Evolutionary conservation across 2,329 filamentous ascomycete genomes (phyloP), one percentile per base, ranked within the genome.

Genomic region (Cladosporium cucumerinum): DNA sequence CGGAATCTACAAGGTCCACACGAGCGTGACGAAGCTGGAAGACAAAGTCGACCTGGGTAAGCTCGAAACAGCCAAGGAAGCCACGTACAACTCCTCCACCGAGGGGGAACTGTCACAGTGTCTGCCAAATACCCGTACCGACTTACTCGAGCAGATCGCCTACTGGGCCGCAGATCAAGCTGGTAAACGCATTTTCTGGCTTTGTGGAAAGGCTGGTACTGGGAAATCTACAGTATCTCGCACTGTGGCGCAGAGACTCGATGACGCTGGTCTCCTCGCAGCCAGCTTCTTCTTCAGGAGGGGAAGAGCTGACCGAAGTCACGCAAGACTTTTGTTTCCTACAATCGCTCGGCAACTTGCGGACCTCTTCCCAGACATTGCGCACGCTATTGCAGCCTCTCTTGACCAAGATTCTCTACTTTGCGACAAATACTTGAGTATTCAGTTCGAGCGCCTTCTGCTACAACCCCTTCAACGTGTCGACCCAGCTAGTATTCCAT

Each of bases 171-270:
- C 7, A 2, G 11, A 36, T 10, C 18, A 0, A 4, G 6, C 28
- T 11, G 32, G 52, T 5, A 25, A 34, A n/a, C 52, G 32, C n/a
- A 34, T 76, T 61, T 77, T 72, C 67, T 77, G 72, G 76, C 67
- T 77, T 3, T 70, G 63, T n/a, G 73, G 74, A 7, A 66, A 71
- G 54, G 73, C 74, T 4, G 75, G 75, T 21, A 75, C 69, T 14
- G 74, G 76, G 18, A 77, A 76, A 54, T 75, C 73, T 1, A 76
- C 75, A 0, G 70, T 76, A n/a, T 68, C 74, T 18, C 70, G 71
- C 11, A 74, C 75, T 0, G 60, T 78, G 0, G 74, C 73, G 5
- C 26, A 66, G 39, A 48, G 57, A 18, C 66, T 69, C 54, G 18
- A 67, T 12, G 25, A 63, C 5, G 30, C 54, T 32, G 5, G 52